A percentile compares a stretch with the other conserved stretches of the same genome.
phyloP scores from a whole-genome alignment of 106 monocot species.

The Narthecium ossifragum region DNA sequence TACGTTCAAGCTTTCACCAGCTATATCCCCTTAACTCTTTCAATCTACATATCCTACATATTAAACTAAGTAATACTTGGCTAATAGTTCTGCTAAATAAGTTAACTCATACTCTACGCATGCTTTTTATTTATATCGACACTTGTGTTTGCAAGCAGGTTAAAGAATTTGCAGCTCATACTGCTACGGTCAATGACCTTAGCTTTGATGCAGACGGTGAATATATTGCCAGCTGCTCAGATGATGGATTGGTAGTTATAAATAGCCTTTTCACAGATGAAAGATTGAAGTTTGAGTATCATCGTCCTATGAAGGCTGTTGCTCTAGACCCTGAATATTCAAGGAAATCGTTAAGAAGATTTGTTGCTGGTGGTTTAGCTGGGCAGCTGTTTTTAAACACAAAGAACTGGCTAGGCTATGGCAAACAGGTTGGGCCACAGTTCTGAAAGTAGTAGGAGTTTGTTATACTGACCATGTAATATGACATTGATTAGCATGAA shows the following conservation, averaged over 20 bases:
- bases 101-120: too few relatives aligned
- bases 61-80: too few relatives aligned
- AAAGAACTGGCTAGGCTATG: conserved; percentile 81
- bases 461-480: too few relatives aligned
- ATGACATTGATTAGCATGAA: neutral
- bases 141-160: conserved; percentile 42
- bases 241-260: conserved; percentile 90
- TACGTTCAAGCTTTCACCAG: too few relatives aligned
- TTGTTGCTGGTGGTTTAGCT: conserved; percentile 92
- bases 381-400: conserved; percentile 77
- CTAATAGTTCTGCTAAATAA: too few relatives aligned
- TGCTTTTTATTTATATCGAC: too few relatives aligned
- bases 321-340: conserved; percentile 86
- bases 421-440: conserved; percentile 59
- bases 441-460: neutral
- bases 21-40: too few relatives aligned
- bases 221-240: conserved; percentile 93
- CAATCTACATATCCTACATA: too few relatives aligned
- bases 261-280: conserved; percentile 86
- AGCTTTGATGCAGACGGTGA: conserved; percentile 92
- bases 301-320: conserved; percentile 96
- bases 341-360: conserved; percentile 56
- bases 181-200: conserved; percentile 91
- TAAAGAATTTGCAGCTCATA: conserved; percentile 83
- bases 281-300: conserved; percentile 82